Base-by-base conservation (phyloP, 192 early-diverging fungal genomes). In the Coemansia sp. region DNA sequence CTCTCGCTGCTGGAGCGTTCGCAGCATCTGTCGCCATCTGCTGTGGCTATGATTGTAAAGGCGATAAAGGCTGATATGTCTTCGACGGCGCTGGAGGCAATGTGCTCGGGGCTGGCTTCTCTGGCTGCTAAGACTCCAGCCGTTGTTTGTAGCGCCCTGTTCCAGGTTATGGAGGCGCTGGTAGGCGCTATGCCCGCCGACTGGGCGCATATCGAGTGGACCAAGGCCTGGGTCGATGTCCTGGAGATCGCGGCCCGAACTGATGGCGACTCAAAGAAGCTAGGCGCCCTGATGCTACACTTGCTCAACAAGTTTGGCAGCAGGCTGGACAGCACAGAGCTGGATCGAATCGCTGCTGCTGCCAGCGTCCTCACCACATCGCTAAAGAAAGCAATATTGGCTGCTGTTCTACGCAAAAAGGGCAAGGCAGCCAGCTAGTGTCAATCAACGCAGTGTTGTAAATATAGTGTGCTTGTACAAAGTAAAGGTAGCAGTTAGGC, bases 261-360 rank as follows among this genome's bases (percentile, higher is more conserved):
- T 5, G 36, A 58, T 16, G 4, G 43, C 0, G 66, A 57, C 0
- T 81, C 78, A 0, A 81, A 70, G 24, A 81, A 76, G 26, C 70
- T 81, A 6, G 59, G 66, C 28, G 70, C 72, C 0, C 40, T 75
- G 18, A 68, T 81, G 62, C 63, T 81, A 3, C 73, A 69, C 18
- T 69, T 75, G 48, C 70, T 76, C 23, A 81, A 81, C 60, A 75
- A 67, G 35, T 76, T 81, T 35, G 78, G 78, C 24, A 13, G 48
- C 16, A 35, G 35, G 9, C 53, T 75, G 28, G 65, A 59, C 9
- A 28, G 28, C 0, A 14, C 21, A 3, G 69, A 69, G 5, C 60
- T 75, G 38, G 69, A 72, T 4, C 62, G 55, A 13, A 45, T 76
- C 16, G 63, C 66, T 10, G 40, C 37, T n/a, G 63, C 67, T 23